Conservation (phyloP, 306 rosid genomes). For the Vicia faba region DNA sequence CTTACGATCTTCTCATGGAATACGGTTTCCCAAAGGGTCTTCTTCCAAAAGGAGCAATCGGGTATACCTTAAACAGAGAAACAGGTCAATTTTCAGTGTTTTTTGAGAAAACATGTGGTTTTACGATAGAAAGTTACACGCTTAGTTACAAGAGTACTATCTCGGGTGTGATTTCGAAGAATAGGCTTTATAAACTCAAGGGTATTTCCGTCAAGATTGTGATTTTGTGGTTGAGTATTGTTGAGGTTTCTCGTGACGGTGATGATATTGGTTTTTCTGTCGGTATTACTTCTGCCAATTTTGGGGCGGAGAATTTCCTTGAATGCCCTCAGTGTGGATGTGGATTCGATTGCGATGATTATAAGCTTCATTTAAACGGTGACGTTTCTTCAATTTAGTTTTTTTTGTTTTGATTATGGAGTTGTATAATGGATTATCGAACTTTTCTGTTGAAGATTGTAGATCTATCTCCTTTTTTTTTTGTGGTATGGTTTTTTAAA, state of each 20-base stretch:
- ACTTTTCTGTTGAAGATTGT: background rate
- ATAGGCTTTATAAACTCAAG: conserved; percentile 45
- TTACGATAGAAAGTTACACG: conserved; percentile 41
- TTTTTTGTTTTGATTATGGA: background rate
- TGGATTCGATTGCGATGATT: conserved; percentile 37
- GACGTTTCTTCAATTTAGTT: conserved; percentile 35
- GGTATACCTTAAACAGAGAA: conserved; percentile 48
- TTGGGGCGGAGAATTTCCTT: conserved; percentile 25
- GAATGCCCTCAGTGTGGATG: conserved; percentile 51
- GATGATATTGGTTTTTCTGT: conserved; percentile 51
- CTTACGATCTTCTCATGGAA: conserved; percentile 54
- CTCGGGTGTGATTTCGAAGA: conserved; percentile 47
- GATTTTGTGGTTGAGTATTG: conserved; percentile 57
- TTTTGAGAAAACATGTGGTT: conserved; percentile 42
- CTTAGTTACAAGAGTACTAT: conserved; percentile 52
- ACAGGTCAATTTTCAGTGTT: conserved; percentile 52
- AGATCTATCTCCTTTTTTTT: conserved; percentile 7
- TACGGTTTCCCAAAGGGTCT: conserved; percentile 64
- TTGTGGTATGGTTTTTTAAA: background rate
- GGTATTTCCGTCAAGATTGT: conserved; percentile 61
- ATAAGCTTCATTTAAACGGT: conserved; percentile 7
- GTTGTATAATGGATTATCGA: conserved; percentile 2
- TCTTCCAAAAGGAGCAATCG: conserved; percentile 59
- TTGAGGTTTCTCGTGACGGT: conserved; percentile 45
- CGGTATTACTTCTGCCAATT: conserved; percentile 38